Conservation (phyloP, 805 yeast genomes). For the Wickerhamiella sergipiensis region DNA sequence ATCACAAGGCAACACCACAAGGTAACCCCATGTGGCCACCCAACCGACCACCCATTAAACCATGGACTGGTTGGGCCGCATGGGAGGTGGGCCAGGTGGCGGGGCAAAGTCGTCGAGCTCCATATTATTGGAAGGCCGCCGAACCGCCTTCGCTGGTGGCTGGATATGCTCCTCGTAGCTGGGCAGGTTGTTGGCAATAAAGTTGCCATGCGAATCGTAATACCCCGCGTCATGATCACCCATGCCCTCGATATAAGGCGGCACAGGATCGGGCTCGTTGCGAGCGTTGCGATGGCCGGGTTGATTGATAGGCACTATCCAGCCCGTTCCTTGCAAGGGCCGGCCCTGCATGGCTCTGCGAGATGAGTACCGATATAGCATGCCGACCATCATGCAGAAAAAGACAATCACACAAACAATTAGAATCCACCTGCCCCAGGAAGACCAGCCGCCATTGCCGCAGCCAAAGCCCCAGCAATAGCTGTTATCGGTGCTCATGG, state of each 20-base stretch:
- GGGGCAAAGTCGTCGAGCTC: neutral
- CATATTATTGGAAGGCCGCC: neutral
- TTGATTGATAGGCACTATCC: neutral
- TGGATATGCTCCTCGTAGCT: neutral
- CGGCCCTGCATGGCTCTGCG: neutral
- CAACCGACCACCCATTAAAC: too few relatives aligned
- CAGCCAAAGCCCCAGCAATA: neutral
- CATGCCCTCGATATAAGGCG: slow-evolving; percentile 19
- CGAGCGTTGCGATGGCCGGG: neutral
- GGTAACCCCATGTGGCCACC: too few relatives aligned
- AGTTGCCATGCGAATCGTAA: slow-evolving; percentile 49
- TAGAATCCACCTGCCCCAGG: slow-evolving; percentile 1
- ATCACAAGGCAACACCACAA: too few relatives aligned
- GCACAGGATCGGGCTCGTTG: slow-evolving; percentile 3
- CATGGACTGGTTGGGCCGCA: neutral
- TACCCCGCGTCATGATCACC: slow-evolving; percentile 51
- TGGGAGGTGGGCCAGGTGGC: neutral
- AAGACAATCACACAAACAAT: neutral
- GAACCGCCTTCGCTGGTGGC: neutral
- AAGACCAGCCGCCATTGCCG: neutral
- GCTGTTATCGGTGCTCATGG: neutral
- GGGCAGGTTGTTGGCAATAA: slow-evolving; percentile 11
- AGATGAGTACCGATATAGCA: neutral
- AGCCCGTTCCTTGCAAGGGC: neutral
- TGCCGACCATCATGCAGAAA: neutral